A percentile compares a stretch with the other conserved stretches of the same genome.
Conservation (phyloP, 371 early-diverging fungal species). For the Rhizopus microsporus region DNA sequence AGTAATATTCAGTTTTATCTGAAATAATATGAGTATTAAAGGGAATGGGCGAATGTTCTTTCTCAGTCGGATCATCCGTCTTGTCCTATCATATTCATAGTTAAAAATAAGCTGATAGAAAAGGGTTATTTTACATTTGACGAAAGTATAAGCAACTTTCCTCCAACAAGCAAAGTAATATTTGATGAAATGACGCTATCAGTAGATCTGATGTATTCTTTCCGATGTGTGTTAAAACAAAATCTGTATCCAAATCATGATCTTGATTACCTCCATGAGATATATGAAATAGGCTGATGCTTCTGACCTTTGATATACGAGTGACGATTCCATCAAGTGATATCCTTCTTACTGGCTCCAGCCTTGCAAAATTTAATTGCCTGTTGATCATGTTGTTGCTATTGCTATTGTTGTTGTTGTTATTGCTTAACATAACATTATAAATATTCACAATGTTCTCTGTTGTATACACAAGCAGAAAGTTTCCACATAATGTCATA, state of each 20-base stretch:
- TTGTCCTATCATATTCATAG: slow-evolving; percentile 22
- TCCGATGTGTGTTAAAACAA: background rate
- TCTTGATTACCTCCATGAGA: slow-evolving; percentile 32
- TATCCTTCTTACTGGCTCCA: slow-evolving; percentile 65
- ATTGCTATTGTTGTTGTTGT: background rate
- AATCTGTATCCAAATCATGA: background rate
- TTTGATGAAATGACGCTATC: slow-evolving; percentile 44
- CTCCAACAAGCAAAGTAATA: slow-evolving; percentile 53
- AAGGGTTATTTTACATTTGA: slow-evolving; percentile 33
- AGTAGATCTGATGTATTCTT: slow-evolving; percentile 39
- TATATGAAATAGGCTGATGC: slow-evolving; percentile 53
- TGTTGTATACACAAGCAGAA: slow-evolving; percentile 67
- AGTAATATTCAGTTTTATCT: slow-evolving; percentile 73
- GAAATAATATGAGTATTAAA: slow-evolving; percentile 64
- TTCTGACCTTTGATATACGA: slow-evolving; percentile 53
- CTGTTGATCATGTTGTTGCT: background rate
- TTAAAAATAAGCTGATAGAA: background rate
- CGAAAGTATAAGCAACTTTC: slow-evolving; percentile 47
- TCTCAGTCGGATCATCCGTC: slow-evolving; percentile 23
- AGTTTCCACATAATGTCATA: slow-evolving; percentile 58
- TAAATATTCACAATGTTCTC: slow-evolving; percentile 68
- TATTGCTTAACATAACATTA: slow-evolving; percentile 16
- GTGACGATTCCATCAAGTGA: slow-evolving; percentile 68
- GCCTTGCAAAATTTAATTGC: slow-evolving; percentile 18
- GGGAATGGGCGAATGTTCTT: slow-evolving; percentile 13